Evolutionary conservation across 2,329 filamentous ascomycete genomes (phyloP), one percentile per base, ranked within the genome.

Genomic region (Diplocarpon rosae): DNA sequence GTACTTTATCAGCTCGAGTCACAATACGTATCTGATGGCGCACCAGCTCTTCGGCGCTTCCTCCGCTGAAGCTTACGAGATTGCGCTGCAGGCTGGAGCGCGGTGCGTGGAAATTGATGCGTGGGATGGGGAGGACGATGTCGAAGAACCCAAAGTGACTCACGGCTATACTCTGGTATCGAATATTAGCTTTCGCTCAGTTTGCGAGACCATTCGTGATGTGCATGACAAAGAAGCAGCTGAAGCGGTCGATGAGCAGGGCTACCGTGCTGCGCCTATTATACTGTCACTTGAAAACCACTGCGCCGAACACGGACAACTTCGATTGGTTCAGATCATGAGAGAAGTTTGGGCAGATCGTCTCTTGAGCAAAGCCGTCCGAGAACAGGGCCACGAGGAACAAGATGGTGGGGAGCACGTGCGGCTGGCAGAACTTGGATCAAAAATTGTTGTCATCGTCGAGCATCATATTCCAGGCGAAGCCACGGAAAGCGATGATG

Each of bases 81-180:
- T 69, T 5, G 76, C 78, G 0, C 65, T 85, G 13, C 66, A 63
- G 27, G 74, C 77, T 0, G 81, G 80, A 1, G 78, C 78, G 1
- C 69, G 81, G 6, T 85, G 81, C 54, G 79, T 85, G 31, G 81
- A 85, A 62, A 85, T 85, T 43, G 80, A 85, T 56, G 81, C 77
- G 1, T 85, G 80, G 81, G 79, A 85, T 54, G 69, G 80, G 38
- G 66, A 72, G 31, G 72, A 77, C 8, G 61, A 81, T 53, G 63
- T 63, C 32, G 69, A 76, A 9, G 80, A 83, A 59, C 80, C 79
- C 3, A 83, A 82, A 57, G 79, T 83, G 42, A 84, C 80, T 0
- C 80, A 84, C 56, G 80, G 80, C 1, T 83, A 76, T 59, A 83
- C 80, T 0, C 65, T 83, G 2, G 78, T 82, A 3, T 82, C 78